Percentiles rank a stretch among this genome's conserved stretches.
Evolutionary conservation across 345 rosid species (phyloP).

Genomic region (Aquilaria sinensis): DNA sequence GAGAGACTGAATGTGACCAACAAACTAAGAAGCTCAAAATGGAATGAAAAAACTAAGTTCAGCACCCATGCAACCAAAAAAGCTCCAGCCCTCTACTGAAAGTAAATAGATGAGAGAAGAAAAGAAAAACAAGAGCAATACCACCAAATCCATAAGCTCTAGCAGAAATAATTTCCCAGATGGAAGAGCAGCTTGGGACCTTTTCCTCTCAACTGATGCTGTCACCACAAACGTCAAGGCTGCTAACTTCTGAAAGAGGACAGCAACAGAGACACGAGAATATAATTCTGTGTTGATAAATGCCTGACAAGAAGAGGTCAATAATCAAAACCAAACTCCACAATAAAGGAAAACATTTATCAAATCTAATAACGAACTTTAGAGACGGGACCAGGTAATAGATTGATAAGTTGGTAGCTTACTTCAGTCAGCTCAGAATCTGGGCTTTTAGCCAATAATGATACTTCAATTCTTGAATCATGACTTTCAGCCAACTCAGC

Average conservation of each 20-base stretch:
- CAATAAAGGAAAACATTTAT: conserved; percentile 5
- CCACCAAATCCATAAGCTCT: conserved; percentile 89
- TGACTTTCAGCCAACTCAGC: conserved; percentile 74
- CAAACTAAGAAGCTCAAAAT: no score
- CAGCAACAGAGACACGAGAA: conserved; percentile 93
- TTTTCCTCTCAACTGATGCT: conserved; percentile 38
- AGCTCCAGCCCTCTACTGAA: no score
- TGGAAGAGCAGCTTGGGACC: conserved; percentile 46
- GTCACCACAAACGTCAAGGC: conserved; percentile 40
- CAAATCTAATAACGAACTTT: neutral
- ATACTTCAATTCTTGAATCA: conserved; percentile 81
- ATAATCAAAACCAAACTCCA: conserved; percentile 7
- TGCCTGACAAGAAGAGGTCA: conserved; percentile 37
- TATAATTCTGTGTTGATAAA: conserved; percentile 89
- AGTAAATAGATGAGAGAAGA: no score
- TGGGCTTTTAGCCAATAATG: conserved; percentile 56
- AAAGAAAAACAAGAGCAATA: conserved; percentile 21
- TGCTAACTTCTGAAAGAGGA: conserved; percentile 65
- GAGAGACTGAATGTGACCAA: no score
- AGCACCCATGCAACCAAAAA: no score
- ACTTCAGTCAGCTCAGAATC: conserved; percentile 84
- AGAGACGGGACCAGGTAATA: neutral
- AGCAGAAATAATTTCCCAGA: conserved; percentile 78
- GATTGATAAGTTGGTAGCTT: conserved; percentile 25
- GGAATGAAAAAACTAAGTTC: no score